phyloP scores from a whole-genome alignment of 225 moss, liverwort and hornwort species.

The Physcomitrellopsis africana region DNA sequence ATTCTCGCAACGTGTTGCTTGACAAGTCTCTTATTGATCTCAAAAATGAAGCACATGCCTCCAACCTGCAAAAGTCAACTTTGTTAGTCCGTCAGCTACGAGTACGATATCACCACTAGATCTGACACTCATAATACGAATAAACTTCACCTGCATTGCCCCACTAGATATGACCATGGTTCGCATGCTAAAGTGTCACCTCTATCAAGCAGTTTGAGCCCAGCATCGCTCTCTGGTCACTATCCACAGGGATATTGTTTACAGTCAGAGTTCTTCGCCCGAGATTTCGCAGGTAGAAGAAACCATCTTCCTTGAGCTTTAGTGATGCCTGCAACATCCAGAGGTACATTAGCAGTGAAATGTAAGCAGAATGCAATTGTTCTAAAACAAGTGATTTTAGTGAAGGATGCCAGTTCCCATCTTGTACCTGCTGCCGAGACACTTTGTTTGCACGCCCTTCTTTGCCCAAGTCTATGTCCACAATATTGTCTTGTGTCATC shows the following conservation, averaged over 20 bases:
- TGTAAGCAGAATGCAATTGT: background rate
- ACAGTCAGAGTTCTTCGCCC: conserved; percentile 89
- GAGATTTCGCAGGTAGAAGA: conserved; percentile 88
- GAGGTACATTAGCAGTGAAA: conserved; percentile 14
- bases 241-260: conserved; percentile 87
- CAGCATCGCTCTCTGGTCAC: conserved; percentile 86
- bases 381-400: background rate
- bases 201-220: conserved; percentile 94
- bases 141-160: background rate
- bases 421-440: conserved; percentile 89
- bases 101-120: background rate
- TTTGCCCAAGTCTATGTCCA: conserved; percentile 90
- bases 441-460: conserved; percentile 99
- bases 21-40: conserved; percentile 86
- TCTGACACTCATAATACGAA: background rate
- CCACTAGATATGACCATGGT: background rate
- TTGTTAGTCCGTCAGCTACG: background rate
- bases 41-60: conserved; percentile 96
- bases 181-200: conserved; percentile 42
- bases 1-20: conserved; percentile 73
- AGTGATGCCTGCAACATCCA: conserved; percentile 66
- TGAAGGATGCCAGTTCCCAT: background rate
- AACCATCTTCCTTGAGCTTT: conserved; percentile 92
- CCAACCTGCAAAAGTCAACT: conserved; percentile 71
- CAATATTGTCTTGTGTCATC: conserved; percentile 85